phyloP scores from a whole-genome alignment of 176 grass and related monocot genomes.

The Zoysia japonica region DNA sequence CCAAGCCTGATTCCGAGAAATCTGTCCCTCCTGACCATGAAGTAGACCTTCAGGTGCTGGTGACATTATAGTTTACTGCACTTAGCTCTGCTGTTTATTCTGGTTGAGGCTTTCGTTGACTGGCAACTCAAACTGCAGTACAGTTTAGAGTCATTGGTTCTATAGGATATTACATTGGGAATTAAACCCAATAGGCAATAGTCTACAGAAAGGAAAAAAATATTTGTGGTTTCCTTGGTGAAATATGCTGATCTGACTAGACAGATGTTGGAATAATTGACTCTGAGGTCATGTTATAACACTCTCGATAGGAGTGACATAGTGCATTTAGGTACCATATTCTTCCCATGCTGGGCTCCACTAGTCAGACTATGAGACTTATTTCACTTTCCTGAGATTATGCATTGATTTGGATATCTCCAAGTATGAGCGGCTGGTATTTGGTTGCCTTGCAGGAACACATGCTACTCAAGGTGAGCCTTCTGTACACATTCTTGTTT shows the following conservation, averaged over 20 bases:
- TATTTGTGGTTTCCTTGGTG: constrained; percentile 29
- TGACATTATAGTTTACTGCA: constrained; percentile 38
- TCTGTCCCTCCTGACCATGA: constrained; percentile 44
- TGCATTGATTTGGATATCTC: constrained; percentile 31
- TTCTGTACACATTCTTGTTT: background rate
- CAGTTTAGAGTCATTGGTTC: constrained; percentile 25
- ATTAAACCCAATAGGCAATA: constrained; percentile 40
- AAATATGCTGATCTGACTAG: constrained; percentile 38
- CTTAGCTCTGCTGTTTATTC: constrained; percentile 14
- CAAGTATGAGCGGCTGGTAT: constrained; percentile 25
- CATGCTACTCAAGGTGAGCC: constrained; percentile 38
- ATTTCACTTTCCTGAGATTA: constrained; percentile 20
- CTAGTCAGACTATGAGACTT: constrained; percentile 22
- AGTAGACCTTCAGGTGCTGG: constrained; percentile 47
- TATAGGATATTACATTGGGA: constrained; percentile 32
- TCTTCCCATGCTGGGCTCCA: constrained; percentile 12
- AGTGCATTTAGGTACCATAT: constrained; percentile 25
- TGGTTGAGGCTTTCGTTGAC: constrained; percentile 30
- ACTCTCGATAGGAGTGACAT: constrained; percentile 40
- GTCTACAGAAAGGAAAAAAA: constrained; percentile 21
- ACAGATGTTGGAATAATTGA: constrained; percentile 30
- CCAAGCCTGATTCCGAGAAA: constrained; percentile 34
- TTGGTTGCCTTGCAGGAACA: constrained; percentile 12
- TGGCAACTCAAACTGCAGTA: constrained; percentile 8
- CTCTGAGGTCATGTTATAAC: constrained; percentile 29